Evolutionary conservation across 306 rosid genomes (phyloP).

Genomic region (Cicer arietinum): DNA sequence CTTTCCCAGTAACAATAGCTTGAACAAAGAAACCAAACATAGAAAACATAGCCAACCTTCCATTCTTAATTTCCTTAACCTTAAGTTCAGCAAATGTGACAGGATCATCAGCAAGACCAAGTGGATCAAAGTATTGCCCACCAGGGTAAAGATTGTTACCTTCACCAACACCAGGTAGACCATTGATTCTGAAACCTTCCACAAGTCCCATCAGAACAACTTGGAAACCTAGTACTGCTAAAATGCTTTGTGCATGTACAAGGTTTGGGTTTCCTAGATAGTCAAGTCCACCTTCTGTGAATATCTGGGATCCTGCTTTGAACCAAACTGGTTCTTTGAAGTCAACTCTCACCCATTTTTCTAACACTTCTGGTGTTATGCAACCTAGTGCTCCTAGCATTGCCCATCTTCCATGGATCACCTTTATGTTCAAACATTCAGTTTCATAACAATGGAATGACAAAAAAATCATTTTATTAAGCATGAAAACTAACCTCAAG

Average conservation of each 20-base stretch:
- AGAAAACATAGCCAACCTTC: conserved; percentile 89
- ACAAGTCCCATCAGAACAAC: conserved; percentile 88
- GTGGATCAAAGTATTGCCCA: conserved; percentile 91
- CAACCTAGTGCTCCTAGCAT: conserved; percentile 96
- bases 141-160: conserved; percentile 91
- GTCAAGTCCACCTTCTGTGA: conserved; percentile 91
- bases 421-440: conserved; percentile 44
- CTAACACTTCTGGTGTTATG: conserved; percentile 86
- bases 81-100: conserved; percentile 83
- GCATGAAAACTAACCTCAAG: conserved; percentile 68
- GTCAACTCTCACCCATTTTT: conserved; percentile 70
- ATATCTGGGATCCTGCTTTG: conserved; percentile 91
- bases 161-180: conserved; percentile 88
- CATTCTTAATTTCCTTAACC: conserved; percentile 91
- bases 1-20: conserved; percentile 94
- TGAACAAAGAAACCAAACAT: conserved; percentile 98
- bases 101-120: conserved; percentile 92
- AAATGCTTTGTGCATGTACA: conserved; percentile 91
- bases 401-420: conserved; percentile 95
- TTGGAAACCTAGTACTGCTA: conserved; percentile 83
- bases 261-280: conserved; percentile 91
- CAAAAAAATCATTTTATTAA: not conserved
- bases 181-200: conserved; percentile 88
- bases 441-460: no score
- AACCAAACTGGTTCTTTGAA: conserved; percentile 98